phyloP scores from a whole-genome alignment of 2,329 filamentous ascomycete genomes.

The Clonostachys rosea region DNA sequence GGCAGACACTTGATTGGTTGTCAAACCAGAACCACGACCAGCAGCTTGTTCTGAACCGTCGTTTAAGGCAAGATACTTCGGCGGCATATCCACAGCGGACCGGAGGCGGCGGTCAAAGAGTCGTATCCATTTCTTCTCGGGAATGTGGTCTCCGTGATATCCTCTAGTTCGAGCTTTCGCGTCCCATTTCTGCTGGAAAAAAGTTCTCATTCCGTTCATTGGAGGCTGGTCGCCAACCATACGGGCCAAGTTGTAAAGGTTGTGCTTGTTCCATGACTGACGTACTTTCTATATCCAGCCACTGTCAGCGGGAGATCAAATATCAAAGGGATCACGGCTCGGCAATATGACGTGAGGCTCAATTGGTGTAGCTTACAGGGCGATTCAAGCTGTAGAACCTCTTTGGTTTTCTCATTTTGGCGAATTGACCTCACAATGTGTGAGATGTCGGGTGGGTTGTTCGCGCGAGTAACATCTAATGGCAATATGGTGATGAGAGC shows the following conservation, averaged over 20 bases:
- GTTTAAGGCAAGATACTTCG: constrained; percentile 69
- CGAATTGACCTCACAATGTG: constrained; percentile 1
- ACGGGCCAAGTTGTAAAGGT: constrained; percentile 78
- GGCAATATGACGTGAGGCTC: too few relatives aligned
- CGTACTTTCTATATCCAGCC: constrained; percentile 69
- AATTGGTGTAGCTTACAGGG: constrained; percentile 43
- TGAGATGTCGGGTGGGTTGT: not conserved
- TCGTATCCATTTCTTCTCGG: constrained; percentile 88
- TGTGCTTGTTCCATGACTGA: constrained; percentile 97
- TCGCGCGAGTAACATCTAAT: not conserved
- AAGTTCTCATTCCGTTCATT: constrained; percentile 49
- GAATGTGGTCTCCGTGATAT: constrained; percentile 94
- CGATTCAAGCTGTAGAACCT: constrained; percentile 65
- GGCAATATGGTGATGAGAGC: not conserved
- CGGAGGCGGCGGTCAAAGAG: constrained; percentile 83
- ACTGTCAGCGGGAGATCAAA: not conserved
- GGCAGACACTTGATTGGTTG: constrained; percentile 21
- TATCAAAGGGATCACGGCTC: too few relatives aligned
- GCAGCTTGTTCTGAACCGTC: constrained; percentile 82
- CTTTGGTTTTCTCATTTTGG: constrained; percentile 47
- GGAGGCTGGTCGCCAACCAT: constrained; percentile 20
- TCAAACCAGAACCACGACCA: constrained; percentile 73
- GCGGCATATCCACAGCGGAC: constrained; percentile 81
- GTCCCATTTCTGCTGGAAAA: constrained; percentile 98
- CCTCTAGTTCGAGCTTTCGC: constrained; percentile 79